Evolutionary conservation across 1,139 yeast genomes (phyloP), one percentile per base, ranked within the genome.

Genomic region (Hemisphaericaspora xylanilytica): DNA sequence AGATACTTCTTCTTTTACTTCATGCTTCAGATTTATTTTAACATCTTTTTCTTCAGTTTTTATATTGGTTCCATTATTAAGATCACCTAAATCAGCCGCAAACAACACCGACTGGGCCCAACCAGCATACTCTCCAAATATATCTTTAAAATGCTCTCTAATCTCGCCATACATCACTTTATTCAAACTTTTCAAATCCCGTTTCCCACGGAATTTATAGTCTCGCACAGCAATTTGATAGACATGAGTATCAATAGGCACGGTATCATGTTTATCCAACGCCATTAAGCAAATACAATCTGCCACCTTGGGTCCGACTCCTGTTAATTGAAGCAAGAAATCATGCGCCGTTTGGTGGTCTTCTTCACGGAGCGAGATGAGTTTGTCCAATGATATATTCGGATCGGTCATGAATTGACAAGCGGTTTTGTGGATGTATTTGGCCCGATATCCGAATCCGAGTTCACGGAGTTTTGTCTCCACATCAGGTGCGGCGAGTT

Each of bases 251-350:
- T 92, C 99, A 1, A 92, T 88, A 0, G 99, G 99, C 1, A 92
- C 96, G 11, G 88, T 77, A 41, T 84, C 88, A 52, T 85, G 89
- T 63, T 89, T 85, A 51, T 85, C 94, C 37, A 94, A 67, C 2
- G 96, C 85, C 97, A 92, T 90, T 29, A 92, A 67, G 48, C 95
- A 84, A 14, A 70, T 48, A 58, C 99, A 92, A 53, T 94, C 98
- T 0, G 99, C 97, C 1, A 92, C 98, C 61, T 92, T 92, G 1
- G 98, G 97, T 0, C 99, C 99, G 0, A 94, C 97, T 0, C 99
- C 99, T 3, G 77, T 72, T 47, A 85, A 81, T 47, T 77, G 73
- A 45, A 85, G 65, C 33, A 94, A 63, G 43, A 76, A 81, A 13
- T 76, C 75, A 46, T 85, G 85, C 1, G 87, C 82, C 7, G 73